Conservation (phyloP, 2,329 filamentous ascomycete species). For the Daldinia sp. region DNA sequence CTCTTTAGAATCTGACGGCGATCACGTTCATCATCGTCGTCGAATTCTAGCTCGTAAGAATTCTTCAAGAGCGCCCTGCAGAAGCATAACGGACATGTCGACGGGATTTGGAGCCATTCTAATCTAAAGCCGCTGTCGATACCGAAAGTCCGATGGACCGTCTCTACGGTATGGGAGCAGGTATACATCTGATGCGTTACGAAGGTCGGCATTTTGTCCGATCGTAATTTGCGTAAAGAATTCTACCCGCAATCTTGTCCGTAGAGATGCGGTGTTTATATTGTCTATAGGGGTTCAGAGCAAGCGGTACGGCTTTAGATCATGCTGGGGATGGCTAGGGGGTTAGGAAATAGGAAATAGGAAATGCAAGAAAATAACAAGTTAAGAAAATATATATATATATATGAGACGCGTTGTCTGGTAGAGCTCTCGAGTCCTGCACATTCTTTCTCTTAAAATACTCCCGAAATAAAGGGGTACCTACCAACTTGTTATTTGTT, state of each 20-base stretch:
- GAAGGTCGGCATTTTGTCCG: slow-evolving; percentile 38
- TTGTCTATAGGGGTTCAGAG: not conserved
- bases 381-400: not conserved
- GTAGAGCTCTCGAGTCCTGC: not conserved
- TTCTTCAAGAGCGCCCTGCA: slow-evolving; percentile 21
- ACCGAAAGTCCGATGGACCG: slow-evolving; percentile 10
- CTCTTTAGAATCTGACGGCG: not conserved
- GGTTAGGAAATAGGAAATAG: not conserved
- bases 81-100: slow-evolving; percentile 30
- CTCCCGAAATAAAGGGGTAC: not conserved
- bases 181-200: slow-evolving; percentile 32
- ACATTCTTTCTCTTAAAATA: not conserved
- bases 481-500: not conserved
- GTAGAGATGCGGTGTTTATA: not conserved
- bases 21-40: not conserved
- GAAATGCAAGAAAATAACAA: not conserved
- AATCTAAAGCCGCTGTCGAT: slow-evolving; percentile 8
- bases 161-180: slow-evolving; percentile 37
- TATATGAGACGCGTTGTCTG: not conserved
- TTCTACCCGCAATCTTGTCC: not conserved
- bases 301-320: slow-evolving; percentile 1
- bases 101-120: slow-evolving; percentile 28
- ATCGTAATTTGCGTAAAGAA: not conserved
- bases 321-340: not conserved
- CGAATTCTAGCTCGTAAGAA: not conserved